Base-by-base conservation (phyloP, 2,329 filamentous ascomycete genomes). In the Trichoderma sp. region DNA sequence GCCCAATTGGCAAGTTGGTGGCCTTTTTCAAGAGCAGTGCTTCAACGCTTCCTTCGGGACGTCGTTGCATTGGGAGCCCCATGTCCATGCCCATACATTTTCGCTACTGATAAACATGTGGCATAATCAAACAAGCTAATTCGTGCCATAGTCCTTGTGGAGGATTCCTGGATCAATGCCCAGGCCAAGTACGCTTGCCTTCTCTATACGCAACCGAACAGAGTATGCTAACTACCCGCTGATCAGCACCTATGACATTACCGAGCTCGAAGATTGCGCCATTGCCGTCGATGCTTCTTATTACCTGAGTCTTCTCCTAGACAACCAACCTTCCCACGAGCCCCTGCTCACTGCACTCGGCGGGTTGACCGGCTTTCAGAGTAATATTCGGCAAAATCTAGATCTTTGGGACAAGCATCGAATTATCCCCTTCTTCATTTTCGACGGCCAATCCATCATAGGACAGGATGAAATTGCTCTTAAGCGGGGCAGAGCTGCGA, bases 221-320 rank as follows among this genome's bases (percentile, higher is more conserved):
- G 3, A 11, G 24, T 6, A 8, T 47, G 62, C 53, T 53, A n/a
- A 63, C 21, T 30, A 18, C 14, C 32, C 14, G 24, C 15, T 32
- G 2, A 36, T 21, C 75, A 89, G 87, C 79, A 87, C 85, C 63
- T 88, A 90, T 76, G 85, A 90, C 72, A 82, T 97, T 76, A 86
- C 90, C 73, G 89, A 93, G 74, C 86, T 98, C 76, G 89, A 92
- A 79, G 91, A 91, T 79, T 89, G 89, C 73, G 88, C 91, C 69
- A 88, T 98, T 77, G 95, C 91, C 75, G 90, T 98, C 78, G 95
- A 98, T 84, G 96, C 95, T 71, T 92, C 93, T 68, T 92, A 97
- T 82, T 98, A 96, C 81, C 89, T 99, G 74, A 88, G 92, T 80
- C 90, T 91, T 73, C 88, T 97, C 75, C 89, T 97, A 77, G 89